Evolutionary conservation across 1,284 basidiomycete species (phyloP).

Genomic region (Sutorius eximius): DNA sequence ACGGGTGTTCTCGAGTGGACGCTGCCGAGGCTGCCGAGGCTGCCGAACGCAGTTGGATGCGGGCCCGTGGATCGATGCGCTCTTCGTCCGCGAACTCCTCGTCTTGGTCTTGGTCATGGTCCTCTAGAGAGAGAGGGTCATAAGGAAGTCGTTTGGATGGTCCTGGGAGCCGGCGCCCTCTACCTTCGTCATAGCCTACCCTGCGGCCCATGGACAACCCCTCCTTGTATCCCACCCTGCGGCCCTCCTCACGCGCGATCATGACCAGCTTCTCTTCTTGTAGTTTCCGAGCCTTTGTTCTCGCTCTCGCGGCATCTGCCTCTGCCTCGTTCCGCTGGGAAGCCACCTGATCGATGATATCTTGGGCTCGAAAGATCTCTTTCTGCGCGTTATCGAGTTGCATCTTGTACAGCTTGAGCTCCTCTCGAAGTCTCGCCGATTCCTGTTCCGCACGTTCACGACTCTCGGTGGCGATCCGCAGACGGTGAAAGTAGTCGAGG

Average conservation of each 20-base stretch:
- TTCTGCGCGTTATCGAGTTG: constrained; percentile 49
- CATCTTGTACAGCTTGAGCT: constrained; percentile 46
- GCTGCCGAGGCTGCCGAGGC: neutral
- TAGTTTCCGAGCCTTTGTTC: constrained; percentile 42
- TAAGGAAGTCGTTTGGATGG: constrained; percentile 16
- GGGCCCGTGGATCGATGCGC: constrained; percentile 20
- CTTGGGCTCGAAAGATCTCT: constrained; percentile 49
- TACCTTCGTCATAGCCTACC: constrained; percentile 36
- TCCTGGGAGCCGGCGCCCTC: constrained; percentile 9
- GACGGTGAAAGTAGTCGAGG: constrained; percentile 43
- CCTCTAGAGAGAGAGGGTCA: constrained; percentile 13
- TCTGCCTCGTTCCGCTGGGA: constrained; percentile 45
- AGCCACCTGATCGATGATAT: constrained; percentile 44
- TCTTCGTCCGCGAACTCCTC: constrained; percentile 23
- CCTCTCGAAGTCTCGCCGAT: constrained; percentile 40
- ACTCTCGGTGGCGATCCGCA: constrained; percentile 42
- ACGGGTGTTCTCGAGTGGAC: constrained; percentile 23
- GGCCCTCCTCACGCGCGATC: constrained; percentile 46
- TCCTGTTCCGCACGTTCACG: constrained; percentile 44
- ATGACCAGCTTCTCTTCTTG: constrained; percentile 43
- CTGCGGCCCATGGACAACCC: constrained; percentile 39
- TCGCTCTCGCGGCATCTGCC: constrained; percentile 44
- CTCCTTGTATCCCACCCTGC: constrained; percentile 41
- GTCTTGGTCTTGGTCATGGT: constrained; percentile 11
- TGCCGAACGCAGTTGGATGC: constrained; percentile 9